Evolutionary conservation across 176 grass and related monocot genomes (phyloP).

Genomic region (Hsuehochloa calcarea): DNA sequence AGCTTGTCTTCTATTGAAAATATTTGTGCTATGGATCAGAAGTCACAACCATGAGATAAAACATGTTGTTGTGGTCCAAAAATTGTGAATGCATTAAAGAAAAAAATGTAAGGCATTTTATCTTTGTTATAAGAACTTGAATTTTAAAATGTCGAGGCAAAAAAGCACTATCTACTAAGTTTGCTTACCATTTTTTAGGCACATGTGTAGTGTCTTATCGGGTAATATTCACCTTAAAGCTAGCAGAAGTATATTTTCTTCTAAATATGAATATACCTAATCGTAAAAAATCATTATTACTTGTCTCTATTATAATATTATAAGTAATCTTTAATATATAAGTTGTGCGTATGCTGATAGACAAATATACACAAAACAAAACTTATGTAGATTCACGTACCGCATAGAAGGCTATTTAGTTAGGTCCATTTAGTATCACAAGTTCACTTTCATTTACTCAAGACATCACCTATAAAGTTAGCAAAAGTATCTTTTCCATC

Average conservation of each 20-base stretch:
- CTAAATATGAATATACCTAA: background rate
- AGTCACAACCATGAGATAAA: background rate
- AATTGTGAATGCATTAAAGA: background rate
- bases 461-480: constrained; percentile 18
- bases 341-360: fast-evolving
- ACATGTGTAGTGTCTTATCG: background rate
- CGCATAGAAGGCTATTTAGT: background rate
- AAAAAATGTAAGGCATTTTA: background rate
- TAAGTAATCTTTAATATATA: background rate
- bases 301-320: background rate
- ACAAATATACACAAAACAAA: background rate
- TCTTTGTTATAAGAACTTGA: background rate
- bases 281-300: background rate
- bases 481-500: constrained; percentile 11
- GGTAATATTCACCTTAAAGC: background rate
- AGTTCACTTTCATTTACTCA: background rate
- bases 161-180: background rate
- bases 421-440: background rate
- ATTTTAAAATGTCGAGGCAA: background rate
- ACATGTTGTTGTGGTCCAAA: background rate
- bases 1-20: background rate
- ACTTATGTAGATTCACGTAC: background rate
- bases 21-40: background rate
- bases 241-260: background rate
- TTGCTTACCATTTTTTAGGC: background rate